These are phyloP conservation scores for Starmerella etchellsii DNA, from an alignment of 805 yeast species.

Conservation along the genomic window DNA sequence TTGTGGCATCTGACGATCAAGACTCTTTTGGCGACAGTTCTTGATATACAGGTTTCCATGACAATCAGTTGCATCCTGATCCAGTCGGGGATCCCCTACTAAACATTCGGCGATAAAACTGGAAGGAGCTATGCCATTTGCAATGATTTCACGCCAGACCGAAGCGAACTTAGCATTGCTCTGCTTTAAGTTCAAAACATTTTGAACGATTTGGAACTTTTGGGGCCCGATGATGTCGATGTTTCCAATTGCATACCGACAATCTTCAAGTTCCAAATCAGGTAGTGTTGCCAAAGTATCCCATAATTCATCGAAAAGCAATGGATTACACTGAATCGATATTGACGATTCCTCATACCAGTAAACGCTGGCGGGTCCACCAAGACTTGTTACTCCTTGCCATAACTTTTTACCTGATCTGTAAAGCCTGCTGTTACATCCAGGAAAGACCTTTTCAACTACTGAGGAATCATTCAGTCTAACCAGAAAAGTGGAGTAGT, in stretches of 20 bases:
- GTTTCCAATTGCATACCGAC: slow-evolving; percentile 70
- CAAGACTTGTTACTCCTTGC: slow-evolving; percentile 24
- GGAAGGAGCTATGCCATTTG: slow-evolving; percentile 7
- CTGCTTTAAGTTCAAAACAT: neutral
- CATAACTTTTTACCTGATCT: slow-evolving; percentile 23
- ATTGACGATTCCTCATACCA: slow-evolving; percentile 23
- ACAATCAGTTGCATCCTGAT: too few species aligned
- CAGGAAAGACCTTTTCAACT: slow-evolving; percentile 14
- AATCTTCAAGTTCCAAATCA: slow-evolving; percentile 37
- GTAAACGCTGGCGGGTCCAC: slow-evolving; percentile 24
- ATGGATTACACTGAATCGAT: slow-evolving; percentile 44
- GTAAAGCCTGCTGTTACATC: slow-evolving; percentile 11
- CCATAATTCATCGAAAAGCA: slow-evolving; percentile 27
- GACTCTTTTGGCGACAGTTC: neutral
- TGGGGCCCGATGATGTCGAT: slow-evolving; percentile 63
- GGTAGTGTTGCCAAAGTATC: neutral
- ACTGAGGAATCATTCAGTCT: neutral
- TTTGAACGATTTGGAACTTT: neutral
- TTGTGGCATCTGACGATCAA: neutral
- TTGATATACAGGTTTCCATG: neutral
- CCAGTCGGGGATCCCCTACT: slow-evolving; percentile 5
- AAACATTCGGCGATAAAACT: slow-evolving; percentile 1
- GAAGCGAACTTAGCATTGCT: neutral
- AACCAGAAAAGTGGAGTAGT: slow-evolving; percentile 39
- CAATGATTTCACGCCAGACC: neutral